Conservation (phyloP, 352 stramenopile species). For the Pythium pectinolyticum region DNA sequence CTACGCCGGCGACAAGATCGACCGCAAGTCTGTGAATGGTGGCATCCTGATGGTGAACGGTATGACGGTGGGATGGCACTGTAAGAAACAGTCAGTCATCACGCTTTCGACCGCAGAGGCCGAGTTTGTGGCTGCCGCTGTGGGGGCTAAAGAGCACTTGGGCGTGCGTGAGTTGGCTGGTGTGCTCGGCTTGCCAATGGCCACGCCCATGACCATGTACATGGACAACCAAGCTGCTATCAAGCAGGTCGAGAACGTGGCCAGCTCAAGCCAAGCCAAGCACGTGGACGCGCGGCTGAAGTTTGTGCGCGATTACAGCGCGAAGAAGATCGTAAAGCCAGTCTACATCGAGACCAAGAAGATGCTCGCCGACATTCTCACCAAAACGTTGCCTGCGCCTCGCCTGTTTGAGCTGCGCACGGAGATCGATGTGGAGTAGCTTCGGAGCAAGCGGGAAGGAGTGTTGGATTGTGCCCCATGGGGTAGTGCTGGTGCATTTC, state of each 20-base stretch:
- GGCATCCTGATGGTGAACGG: conserved; percentile 15
- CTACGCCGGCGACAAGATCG: conserved; percentile 25
- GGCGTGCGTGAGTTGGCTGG: not conserved
- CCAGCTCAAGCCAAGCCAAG: conserved; percentile 6
- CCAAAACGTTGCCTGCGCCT: conserved; percentile 9
- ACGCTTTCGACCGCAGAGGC: not conserved
- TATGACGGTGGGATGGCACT: conserved; percentile 13
- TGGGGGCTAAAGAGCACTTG: conserved; percentile 4
- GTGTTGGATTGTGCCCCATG: too few relatives aligned
- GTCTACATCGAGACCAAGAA: conserved; percentile 9
- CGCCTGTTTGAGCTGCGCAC: conserved; percentile 1
- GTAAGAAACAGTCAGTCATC: conserved; percentile 23
- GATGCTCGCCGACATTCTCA: conserved; percentile 15
- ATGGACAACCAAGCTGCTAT: conserved; percentile 21
- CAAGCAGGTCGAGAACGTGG: conserved; percentile 10
- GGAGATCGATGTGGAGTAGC: conserved; percentile 1
- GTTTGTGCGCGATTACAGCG: conserved; percentile 6
- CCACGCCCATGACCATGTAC: conserved; percentile 5
- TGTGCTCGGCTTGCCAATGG: not conserved
- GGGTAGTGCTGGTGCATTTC: too few relatives aligned
- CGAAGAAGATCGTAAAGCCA: not conserved
- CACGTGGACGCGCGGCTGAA: conserved; percentile 17
- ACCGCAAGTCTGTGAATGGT: conserved; percentile 27
- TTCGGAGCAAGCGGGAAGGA: not conserved
- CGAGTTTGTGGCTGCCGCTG: conserved; percentile 1